phyloP scores from a whole-genome alignment of 305 asterid genomes.

The Solanum aculeatissimum region DNA sequence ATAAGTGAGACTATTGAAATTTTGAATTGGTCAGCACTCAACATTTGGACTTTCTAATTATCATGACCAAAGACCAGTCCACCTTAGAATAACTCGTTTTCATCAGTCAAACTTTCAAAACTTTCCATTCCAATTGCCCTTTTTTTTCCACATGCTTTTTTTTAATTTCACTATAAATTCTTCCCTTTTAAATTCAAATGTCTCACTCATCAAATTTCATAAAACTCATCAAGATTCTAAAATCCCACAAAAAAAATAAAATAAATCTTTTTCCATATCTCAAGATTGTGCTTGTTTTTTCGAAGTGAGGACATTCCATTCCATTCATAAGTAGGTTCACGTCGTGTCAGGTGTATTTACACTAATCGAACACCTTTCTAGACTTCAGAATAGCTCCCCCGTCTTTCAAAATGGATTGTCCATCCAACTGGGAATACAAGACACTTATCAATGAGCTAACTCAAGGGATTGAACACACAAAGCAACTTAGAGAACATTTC shows the following conservation, averaged over 20 bases:
- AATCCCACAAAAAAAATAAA: neutral
- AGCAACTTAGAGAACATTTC: conserved; percentile 55
- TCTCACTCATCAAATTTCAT: neutral
- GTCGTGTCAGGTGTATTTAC: neutral
- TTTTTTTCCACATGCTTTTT: conserved; percentile 23
- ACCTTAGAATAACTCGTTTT: conserved; percentile 35
- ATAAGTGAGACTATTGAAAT: neutral
- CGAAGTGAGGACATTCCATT: neutral
- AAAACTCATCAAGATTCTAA: neutral
- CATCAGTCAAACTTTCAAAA: conserved; percentile 40
- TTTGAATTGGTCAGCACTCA: conserved; percentile 26
- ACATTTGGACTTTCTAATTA: neutral
- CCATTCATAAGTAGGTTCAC: neutral
- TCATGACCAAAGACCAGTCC: conserved; percentile 30
- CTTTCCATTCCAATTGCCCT: neutral
- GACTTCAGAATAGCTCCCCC: neutral
- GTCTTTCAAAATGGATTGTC: conserved; percentile 35
- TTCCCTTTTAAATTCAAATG: neutral
- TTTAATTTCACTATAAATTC: neutral
- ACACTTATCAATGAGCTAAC: conserved; percentile 46
- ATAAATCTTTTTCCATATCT: too few species aligned
- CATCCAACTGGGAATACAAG: conserved; percentile 33
- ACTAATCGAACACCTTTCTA: neutral
- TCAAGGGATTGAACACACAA: conserved; percentile 74
- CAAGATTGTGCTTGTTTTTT: neutral